phyloP scores from a whole-genome alignment of 345 rosid species.

The Psidium friedrichsthalianum region DNA sequence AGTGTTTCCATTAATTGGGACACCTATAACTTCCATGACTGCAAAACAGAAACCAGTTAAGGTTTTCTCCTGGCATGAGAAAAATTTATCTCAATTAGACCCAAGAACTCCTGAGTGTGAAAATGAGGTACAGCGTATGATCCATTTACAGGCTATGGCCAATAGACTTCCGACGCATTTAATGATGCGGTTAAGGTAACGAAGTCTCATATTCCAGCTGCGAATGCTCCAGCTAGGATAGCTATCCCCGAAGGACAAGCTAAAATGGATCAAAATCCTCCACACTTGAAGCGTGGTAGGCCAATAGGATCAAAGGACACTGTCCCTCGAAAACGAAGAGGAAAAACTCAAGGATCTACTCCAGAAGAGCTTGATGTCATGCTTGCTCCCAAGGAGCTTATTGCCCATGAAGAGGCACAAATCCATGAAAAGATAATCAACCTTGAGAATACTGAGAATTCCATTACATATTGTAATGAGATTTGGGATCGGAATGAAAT shows the following conservation, averaged over 20 bases:
- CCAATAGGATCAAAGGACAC: not conserved
- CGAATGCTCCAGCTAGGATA: not conserved
- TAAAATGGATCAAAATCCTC: not conserved
- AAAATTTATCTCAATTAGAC: not conserved
- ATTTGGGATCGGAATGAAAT: not conserved
- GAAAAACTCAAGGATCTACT: not conserved
- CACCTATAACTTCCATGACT: not conserved
- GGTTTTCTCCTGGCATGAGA: not conserved
- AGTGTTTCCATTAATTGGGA: not conserved
- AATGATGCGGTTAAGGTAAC: not conserved
- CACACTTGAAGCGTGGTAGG: not conserved
- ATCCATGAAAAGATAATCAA: too few relatives aligned
- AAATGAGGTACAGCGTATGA: not conserved
- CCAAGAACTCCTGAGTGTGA: not conserved
- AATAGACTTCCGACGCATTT: not conserved
- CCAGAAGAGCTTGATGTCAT: fast-evolving
- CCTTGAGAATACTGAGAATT: fast-evolving
- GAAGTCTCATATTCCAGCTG: not conserved
- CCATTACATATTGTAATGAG: not conserved
- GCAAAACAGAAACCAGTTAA: not conserved
- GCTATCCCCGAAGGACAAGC: fast-evolving
- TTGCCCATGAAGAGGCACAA: too few relatives aligned
- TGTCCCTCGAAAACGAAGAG: not conserved
- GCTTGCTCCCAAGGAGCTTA: not conserved
- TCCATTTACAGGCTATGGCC: not conserved